Conservation (phyloP, 495 filamentous ascomycete species). For the Aspergillus mulundensis region DNA sequence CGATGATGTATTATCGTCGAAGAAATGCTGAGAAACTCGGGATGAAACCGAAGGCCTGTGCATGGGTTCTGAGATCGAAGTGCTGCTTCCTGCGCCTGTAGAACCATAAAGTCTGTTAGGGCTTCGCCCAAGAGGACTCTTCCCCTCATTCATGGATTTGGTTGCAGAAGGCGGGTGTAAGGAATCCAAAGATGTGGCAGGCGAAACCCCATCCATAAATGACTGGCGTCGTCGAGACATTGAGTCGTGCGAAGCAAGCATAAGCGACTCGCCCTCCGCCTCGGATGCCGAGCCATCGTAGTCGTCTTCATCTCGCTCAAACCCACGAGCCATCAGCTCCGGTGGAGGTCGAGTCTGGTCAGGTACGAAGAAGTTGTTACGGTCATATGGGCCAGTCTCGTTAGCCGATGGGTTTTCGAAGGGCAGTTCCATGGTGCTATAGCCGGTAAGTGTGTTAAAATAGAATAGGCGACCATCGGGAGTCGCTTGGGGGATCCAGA, state of each 20-base stretch:
- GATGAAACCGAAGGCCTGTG: slow-evolving; percentile 52
- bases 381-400: slow-evolving; percentile 82
- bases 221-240: slow-evolving; percentile 60
- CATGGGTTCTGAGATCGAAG: slow-evolving; percentile 34
- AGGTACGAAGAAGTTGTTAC: slow-evolving; percentile 80
- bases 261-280: slow-evolving; percentile 64
- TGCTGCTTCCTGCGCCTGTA: slow-evolving; percentile 28
- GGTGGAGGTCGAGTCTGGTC: slow-evolving; percentile 87
- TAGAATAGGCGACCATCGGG: slow-evolving; percentile 93
- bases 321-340: slow-evolving; percentile 86
- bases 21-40: slow-evolving; percentile 72
- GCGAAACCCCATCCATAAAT: slow-evolving; percentile 72
- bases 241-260: slow-evolving; percentile 55
- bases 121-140: slow-evolving; percentile 18
- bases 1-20: slow-evolving; percentile 71
- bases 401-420: slow-evolving; percentile 80
- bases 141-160: slow-evolving; percentile 31
- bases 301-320: slow-evolving; percentile 77
- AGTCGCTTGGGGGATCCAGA: slow-evolving; percentile 98
- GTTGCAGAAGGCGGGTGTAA: slow-evolving; percentile 58
- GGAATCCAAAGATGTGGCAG: slow-evolving; percentile 89
- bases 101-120: slow-evolving; percentile 25
- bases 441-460: slow-evolving; percentile 93
- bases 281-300: slow-evolving; percentile 88
- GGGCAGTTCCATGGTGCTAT: slow-evolving; percentile 88